Conservation (phyloP, 345 rosid species). For the Chamaenerion angustifolium region DNA sequence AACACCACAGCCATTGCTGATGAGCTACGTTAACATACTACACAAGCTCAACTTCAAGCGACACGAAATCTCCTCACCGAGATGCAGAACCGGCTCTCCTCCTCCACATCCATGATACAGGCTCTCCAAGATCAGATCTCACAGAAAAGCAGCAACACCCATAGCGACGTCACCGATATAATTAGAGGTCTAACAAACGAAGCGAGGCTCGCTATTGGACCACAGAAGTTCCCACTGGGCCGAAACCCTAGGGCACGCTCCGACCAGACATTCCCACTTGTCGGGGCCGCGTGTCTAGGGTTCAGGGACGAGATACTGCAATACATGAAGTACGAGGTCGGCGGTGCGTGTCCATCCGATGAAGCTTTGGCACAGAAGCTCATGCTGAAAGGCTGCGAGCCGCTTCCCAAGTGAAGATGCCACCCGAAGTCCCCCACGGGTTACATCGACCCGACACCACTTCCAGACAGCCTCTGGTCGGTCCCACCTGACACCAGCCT, state of each 20-base stretch:
- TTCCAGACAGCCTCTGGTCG: conserved; percentile 26
- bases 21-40: conserved; percentile 23
- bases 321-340: conserved; percentile 31
- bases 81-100: conserved; percentile 21
- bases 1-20: conserved; percentile 6
- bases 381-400: conserved; percentile 38
- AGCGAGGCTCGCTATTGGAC: conserved; percentile 20
- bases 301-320: conserved; percentile 26
- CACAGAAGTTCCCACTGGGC: conserved; percentile 33
- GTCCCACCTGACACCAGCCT: conserved; percentile 25
- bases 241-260: conserved; percentile 23
- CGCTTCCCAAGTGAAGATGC: conserved; percentile 39
- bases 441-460: conserved; percentile 22
- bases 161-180: not conserved
- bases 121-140: not conserved
- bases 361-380: conserved; percentile 36
- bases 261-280: conserved; percentile 18
- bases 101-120: conserved; percentile 5
- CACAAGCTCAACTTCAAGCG: conserved; percentile 20
- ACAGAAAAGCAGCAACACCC: not conserved
- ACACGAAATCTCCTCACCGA: conserved; percentile 17
- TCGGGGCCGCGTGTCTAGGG: conserved; percentile 28
- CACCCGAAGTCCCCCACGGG: conserved; percentile 19
- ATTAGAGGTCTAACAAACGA: conserved; percentile 10
- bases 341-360: conserved; percentile 33